Conservation (phyloP, 805 yeast species). For the Kuraishia borneana region DNA sequence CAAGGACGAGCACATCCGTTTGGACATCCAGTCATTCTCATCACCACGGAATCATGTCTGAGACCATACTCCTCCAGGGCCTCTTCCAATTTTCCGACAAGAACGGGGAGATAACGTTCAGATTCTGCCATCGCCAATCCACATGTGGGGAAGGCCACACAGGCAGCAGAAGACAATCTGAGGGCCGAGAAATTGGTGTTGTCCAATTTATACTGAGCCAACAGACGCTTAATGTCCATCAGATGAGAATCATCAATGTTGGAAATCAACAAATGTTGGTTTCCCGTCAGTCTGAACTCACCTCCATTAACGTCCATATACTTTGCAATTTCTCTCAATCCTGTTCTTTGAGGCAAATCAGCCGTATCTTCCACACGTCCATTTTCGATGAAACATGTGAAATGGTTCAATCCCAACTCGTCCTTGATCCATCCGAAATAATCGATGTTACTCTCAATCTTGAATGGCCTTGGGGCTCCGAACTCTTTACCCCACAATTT, state of each 20-base stretch:
- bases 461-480: slow-evolving; percentile 57
- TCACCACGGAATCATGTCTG: slow-evolving; percentile 86
- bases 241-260: slow-evolving; percentile 62
- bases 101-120: slow-evolving; percentile 80
- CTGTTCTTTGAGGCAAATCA: slow-evolving; percentile 82
- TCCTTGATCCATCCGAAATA: slow-evolving; percentile 91
- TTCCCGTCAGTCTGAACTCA: slow-evolving; percentile 89
- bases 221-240: slow-evolving; percentile 44
- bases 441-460: slow-evolving; percentile 80
- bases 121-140: slow-evolving; percentile 99
- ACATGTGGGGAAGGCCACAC: slow-evolving; percentile 98
- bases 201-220: slow-evolving; percentile 71
- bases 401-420: slow-evolving; percentile 75
- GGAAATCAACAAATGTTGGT: slow-evolving; percentile 80
- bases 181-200: slow-evolving; percentile 74
- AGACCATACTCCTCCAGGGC: slow-evolving; percentile 85
- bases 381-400: slow-evolving; percentile 89
- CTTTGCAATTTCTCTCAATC: slow-evolving; percentile 70
- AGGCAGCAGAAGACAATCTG: slow-evolving; percentile 86
- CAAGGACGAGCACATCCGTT: slow-evolving; percentile 98
- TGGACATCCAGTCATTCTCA: slow-evolving; percentile 99
- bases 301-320: slow-evolving; percentile 49
- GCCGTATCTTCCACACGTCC: slow-evolving; percentile 94
- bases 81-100: slow-evolving; percentile 74
- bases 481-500: slow-evolving; percentile 70